Conservation (phyloP, 805 yeast species). For the Torulaspora delbrueckii region DNA sequence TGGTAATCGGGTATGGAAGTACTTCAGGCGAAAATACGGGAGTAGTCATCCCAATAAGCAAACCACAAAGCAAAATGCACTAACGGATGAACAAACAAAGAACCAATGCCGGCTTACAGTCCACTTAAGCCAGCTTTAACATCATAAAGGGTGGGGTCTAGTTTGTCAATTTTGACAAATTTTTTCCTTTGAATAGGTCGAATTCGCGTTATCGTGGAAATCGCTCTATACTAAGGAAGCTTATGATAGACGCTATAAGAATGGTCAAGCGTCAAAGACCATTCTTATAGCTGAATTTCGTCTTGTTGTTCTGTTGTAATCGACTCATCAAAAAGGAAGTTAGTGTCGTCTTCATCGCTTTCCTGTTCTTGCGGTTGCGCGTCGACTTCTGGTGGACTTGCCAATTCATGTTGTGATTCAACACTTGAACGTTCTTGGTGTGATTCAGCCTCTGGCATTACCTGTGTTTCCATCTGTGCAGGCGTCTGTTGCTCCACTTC, state of each 20-base stretch:
- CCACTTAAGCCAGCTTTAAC: neutral
- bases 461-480: no score
- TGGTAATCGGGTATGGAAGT: slow-evolving; percentile 40
- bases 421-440: no score
- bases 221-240: neutral
- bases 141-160: slow-evolving; percentile 1
- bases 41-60: slow-evolving; percentile 19
- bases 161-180: neutral
- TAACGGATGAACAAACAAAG: neutral
- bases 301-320: neutral
- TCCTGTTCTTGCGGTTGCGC: neutral
- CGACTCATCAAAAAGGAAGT: neutral
- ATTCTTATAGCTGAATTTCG: neutral
- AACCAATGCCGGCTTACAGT: neutral
- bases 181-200: neutral
- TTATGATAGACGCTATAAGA: neutral
- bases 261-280: no score
- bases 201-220: neutral
- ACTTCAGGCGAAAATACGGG: slow-evolving; percentile 26
- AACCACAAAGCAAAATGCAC: neutral
- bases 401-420: no score
- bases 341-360: neutral
- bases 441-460: no score
- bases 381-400: no score
- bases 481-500: neutral